Percentiles rank a stretch among this genome's conserved stretches.
Conservation (phyloP, 257 asterid species). For the Solanum stenotomum region DNA sequence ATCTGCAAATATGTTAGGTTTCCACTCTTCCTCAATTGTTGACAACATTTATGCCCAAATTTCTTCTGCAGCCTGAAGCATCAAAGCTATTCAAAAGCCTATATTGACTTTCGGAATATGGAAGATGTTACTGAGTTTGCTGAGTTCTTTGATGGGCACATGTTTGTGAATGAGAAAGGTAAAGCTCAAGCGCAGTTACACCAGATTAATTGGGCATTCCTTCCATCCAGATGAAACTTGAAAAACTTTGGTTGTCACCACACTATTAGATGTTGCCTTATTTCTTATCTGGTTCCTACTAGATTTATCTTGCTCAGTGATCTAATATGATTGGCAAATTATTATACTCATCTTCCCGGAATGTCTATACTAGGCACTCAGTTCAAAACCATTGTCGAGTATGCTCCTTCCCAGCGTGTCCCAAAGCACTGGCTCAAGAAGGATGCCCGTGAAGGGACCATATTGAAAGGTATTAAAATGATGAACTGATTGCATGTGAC, state of each 20-base stretch:
- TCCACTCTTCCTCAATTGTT: neutral
- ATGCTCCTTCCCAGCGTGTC: conserved; percentile 93
- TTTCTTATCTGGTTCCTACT: neutral
- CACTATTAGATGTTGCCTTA: neutral
- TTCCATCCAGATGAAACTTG: neutral
- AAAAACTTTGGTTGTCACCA: neutral
- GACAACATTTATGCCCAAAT: neutral
- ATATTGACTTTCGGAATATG: conserved; percentile 55
- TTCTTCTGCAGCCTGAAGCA: conserved; percentile 63
- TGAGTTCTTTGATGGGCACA: conserved; percentile 82
- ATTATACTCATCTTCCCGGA: neutral
- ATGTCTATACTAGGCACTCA: conserved; percentile 58
- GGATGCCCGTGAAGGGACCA: conserved; percentile 90
- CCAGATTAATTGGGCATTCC: neutral
- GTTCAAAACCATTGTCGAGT: conserved; percentile 75
- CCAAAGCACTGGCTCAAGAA: conserved; percentile 81
- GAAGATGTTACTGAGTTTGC: conserved; percentile 92
- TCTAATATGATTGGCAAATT: neutral
- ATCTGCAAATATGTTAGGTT: neutral
- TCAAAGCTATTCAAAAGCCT: conserved; percentile 62
- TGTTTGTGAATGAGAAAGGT: conserved; percentile 97
- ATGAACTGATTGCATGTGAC: conserved; percentile 12
- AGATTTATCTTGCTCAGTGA: neutral
- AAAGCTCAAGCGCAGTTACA: conserved; percentile 8
- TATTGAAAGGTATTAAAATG: conserved; percentile 56